phyloP scores from a whole-genome alignment of 108 stramenopile genomes.

The Nitzschia putrida region DNA sequence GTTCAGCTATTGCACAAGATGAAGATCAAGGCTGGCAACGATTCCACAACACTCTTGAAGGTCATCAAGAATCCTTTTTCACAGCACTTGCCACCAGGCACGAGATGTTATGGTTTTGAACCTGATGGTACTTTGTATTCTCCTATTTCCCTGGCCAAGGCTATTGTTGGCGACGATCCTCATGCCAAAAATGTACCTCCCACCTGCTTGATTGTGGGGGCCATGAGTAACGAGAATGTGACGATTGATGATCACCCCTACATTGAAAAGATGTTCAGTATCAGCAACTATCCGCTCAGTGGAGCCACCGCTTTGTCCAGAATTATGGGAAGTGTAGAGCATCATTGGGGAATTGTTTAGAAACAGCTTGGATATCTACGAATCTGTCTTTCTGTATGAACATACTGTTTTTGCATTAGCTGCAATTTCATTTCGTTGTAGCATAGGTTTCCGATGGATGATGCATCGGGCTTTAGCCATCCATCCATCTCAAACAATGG shows the following conservation, averaged over 20 bases:
- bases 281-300: slow-evolving; percentile 94
- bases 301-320: slow-evolving; percentile 92
- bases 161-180: slow-evolving; percentile 65
- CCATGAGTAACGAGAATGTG: slow-evolving; percentile 94
- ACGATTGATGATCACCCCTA: slow-evolving; percentile 92
- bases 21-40: slow-evolving; percentile 95
- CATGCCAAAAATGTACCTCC: slow-evolving; percentile 46
- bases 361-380: too few relatives aligned
- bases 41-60: slow-evolving; percentile 90
- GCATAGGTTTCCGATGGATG: background rate
- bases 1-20: slow-evolving; percentile 99
- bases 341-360: slow-evolving; percentile 93
- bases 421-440: background rate
- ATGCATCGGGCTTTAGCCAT: too few relatives aligned
- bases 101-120: slow-evolving; percentile 83
- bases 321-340: slow-evolving; percentile 90
- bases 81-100: slow-evolving; percentile 93
- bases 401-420: background rate
- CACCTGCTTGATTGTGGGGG: slow-evolving; percentile 94
- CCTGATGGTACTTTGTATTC: slow-evolving; percentile 85
- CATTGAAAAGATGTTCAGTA: slow-evolving; percentile 92
- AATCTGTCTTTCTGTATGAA: background rate
- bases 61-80: slow-evolving; percentile 98
- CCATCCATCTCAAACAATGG: background rate
- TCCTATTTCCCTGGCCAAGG: slow-evolving; percentile 79